Evolutionary conservation across 306 rosid genomes (phyloP).

Genomic region (Begonia masoniana): DNA sequence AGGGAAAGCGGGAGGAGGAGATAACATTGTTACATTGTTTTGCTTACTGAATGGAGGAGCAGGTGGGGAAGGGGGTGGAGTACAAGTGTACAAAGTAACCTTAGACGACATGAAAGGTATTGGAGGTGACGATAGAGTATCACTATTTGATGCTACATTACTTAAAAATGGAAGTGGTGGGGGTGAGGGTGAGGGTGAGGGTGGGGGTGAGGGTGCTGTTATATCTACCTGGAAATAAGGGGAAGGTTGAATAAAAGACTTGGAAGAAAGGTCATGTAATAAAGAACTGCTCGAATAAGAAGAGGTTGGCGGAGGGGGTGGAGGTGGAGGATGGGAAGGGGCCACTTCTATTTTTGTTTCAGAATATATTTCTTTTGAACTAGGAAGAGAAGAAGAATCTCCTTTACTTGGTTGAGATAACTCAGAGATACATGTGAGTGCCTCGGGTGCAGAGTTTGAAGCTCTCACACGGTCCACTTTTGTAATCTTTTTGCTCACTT

Average conservation of each 20-base stretch:
- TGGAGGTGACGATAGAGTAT: slow-evolving; percentile 13
- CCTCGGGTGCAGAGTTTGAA: slow-evolving; percentile 30
- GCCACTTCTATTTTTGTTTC: slow-evolving; percentile 12
- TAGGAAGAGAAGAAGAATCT: slow-evolving; percentile 9
- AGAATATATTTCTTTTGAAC: slow-evolving; percentile 3
- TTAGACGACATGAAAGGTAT: not conserved
- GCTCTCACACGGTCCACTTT: slow-evolving; percentile 33
- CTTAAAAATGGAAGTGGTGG: slow-evolving; percentile 1
- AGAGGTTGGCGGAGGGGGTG: slow-evolving; percentile 23
- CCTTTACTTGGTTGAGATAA: slow-evolving; percentile 23
- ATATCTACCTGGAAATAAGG: not conserved
- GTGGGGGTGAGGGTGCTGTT: slow-evolving; percentile 24
- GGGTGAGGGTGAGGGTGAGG: slow-evolving; percentile 23
- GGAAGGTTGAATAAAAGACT: slow-evolving; percentile 23
- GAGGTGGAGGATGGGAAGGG: slow-evolving; percentile 9
- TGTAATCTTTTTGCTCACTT: slow-evolving; percentile 33
- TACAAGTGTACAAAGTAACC: not conserved
- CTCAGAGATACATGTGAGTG: slow-evolving; percentile 22
- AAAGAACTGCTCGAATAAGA: not conserved
- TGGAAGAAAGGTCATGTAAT: slow-evolving; percentile 1
- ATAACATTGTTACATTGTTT: too few species aligned
- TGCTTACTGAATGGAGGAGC: not conserved
- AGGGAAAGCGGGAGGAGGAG: too few species aligned
- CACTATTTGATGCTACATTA: slow-evolving; percentile 10
- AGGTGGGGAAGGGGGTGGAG: not conserved